Evolutionary conservation across 2,329 filamentous ascomycete genomes (phyloP).

Genomic region (Colletotrichum limetticola): DNA sequence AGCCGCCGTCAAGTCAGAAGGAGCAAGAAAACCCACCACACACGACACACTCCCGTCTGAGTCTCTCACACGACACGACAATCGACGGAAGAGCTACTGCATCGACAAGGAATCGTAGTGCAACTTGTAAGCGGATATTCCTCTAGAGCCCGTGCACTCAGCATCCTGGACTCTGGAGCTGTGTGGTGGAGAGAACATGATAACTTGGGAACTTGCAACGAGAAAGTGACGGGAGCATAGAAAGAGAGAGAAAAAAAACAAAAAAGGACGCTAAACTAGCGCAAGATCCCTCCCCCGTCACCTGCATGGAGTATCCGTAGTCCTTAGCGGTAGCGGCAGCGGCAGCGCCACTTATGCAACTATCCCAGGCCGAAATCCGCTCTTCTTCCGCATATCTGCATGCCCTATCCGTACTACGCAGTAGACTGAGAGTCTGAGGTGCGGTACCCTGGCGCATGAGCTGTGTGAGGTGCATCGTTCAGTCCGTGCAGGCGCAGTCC

Average conservation of each 20-base stretch:
- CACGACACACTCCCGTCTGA: not conserved
- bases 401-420: not conserved
- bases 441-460: not conserved
- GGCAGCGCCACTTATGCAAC: conserved; percentile 17
- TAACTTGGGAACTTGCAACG: no score
- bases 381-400: not conserved
- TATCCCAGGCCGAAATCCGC: conserved; percentile 6
- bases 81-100: conserved; percentile 31
- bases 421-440: no score
- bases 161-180: not conserved
- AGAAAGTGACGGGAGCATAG: no score
- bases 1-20: not conserved
- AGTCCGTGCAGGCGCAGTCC: conserved; percentile 21
- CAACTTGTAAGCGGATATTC: conserved; percentile 22
- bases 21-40: conserved; percentile 14
- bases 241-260: not conserved
- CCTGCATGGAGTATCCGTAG: conserved; percentile 4
- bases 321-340: not conserved
- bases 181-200: no score
- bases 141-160: conserved; percentile 22
- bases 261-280: conserved; percentile 17
- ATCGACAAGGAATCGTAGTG: conserved; percentile 23
- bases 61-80: conserved; percentile 5
- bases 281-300: conserved; percentile 30
- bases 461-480: conserved; percentile 18